These are phyloP conservation scores for Suzukiozyma palmioleophila DNA, from an alignment of 1,139 yeast genomes.

Conservation along the genomic window DNA sequence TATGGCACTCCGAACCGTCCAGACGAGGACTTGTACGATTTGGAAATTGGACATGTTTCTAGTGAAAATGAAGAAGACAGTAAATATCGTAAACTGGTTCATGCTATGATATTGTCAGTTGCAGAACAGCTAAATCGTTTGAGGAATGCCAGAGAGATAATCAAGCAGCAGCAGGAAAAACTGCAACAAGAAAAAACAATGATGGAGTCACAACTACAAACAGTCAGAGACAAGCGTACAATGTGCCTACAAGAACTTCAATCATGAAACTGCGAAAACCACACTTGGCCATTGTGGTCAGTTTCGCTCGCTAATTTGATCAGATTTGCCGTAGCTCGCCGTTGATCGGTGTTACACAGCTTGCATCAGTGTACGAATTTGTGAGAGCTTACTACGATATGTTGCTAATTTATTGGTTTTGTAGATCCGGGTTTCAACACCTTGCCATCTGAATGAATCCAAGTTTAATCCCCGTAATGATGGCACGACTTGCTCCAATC, in stretches of 20 bases:
- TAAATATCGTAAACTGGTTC: conserved; percentile 4
- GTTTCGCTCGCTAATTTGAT: no score
- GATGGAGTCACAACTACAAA: conserved; percentile 8
- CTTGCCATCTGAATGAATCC: no score
- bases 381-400: no score
- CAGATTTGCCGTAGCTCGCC: no score
- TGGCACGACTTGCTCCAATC: no score
- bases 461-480: no score
- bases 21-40: conserved; percentile 18
- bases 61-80: conserved; percentile 14
- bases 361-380: no score
- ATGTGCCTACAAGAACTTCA: no score
- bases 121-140: conserved; percentile 11
- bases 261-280: not conserved
- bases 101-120: conserved; percentile 9
- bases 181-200: conserved; percentile 5
- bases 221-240: conserved; percentile 1
- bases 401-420: no score
- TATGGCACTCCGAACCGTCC: conserved; percentile 1
- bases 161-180: conserved; percentile 6
- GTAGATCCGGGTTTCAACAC: no score
- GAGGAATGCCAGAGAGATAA: conserved; percentile 5
- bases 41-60: conserved; percentile 13
- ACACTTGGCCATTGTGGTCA: no score
- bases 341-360: no score